phyloP scores from a whole-genome alignment of 1,139 yeast genomes.

The Candida dubliniensis region DNA sequence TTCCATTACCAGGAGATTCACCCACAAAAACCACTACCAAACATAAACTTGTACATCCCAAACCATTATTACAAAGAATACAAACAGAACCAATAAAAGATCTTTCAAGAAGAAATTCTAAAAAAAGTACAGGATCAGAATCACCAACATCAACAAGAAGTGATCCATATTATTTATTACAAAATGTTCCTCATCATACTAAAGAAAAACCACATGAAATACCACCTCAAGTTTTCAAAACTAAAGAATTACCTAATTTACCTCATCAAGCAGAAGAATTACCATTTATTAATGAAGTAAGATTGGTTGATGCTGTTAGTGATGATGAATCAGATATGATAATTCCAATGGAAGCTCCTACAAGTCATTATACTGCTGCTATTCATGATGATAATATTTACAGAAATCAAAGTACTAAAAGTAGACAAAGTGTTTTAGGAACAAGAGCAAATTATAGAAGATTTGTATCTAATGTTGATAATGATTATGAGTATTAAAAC shows the following conservation, averaged over 20 bases:
- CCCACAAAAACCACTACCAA: neutral
- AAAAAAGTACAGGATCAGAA: constrained; percentile 1
- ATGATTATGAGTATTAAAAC: constrained; percentile 12
- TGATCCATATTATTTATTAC: neutral
- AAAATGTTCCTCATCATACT: neutral
- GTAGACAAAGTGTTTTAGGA: constrained; percentile 41
- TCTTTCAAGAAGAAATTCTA: constrained; percentile 5
- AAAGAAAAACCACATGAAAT: neutral
- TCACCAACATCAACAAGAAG: constrained; percentile 4
- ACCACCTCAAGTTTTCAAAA: constrained; percentile 2
- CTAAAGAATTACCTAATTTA: constrained; percentile 14
- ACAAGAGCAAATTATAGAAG: constrained; percentile 41
- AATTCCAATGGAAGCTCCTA: constrained; percentile 3
- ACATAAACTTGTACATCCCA: neutral
- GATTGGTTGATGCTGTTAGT: constrained; percentile 20
- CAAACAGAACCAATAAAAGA: constrained; percentile 11
- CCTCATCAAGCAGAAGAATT: constrained; percentile 29
- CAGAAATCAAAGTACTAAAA: constrained; percentile 33
- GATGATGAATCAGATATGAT: constrained; percentile 5
- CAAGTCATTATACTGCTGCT: constrained; percentile 1
- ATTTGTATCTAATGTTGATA: constrained; percentile 37
- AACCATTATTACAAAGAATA: constrained; percentile 11
- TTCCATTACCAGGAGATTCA: constrained; percentile 1
- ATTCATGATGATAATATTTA: constrained; percentile 8
- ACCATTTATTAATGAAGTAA: constrained; percentile 42